Evolutionary conservation across 2,329 filamentous ascomycete genomes (phyloP), one percentile per base, ranked within the genome.

Genomic region (Trichoderma sp.): DNA sequence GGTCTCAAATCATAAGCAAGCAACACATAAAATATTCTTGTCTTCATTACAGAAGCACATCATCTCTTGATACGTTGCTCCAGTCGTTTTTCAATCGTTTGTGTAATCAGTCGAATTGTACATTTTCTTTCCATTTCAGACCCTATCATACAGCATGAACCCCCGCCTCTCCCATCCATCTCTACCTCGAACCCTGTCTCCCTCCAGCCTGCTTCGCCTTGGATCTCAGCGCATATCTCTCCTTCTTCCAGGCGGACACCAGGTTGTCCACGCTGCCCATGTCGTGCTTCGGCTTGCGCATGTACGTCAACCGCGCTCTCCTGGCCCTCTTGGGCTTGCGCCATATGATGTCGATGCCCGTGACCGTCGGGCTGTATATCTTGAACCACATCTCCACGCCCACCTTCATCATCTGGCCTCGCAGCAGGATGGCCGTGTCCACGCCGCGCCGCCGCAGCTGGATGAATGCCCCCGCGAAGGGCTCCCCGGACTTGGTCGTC

Each of bases 371-470:
- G 76, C 89, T 92, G 84, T 95, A 98, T 68, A 98, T 85, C 84
- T 99, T 99, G 81, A 92, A 93, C 90, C 93, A 97, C 92, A 97
- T 95, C 86, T 99, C 95, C 69, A 97, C 92, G 69, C 92, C 92
- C 7, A 96, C 88, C 73, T 92, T 88, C 72, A 92, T 94, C 73
- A 99, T 82, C 77, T 96, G 89, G 74, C 94, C 94, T 67, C 95
- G 87, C 69, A 99, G 84, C 69, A 97, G 82, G 66, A 99, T 90
- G 5, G 92, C 91, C 2, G 93, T 97, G 81, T 98, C 94, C 69
- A 95, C 87, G 69, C 93, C 93, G n/a, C 91, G 86, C 65, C 93
- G 86, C 67, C 94, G 91, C 77, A 99, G 94, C 76, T 91, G 91
- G 76, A 99, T 84, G 75, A 92, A 91, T 15, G 95, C 92, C 48